Base-by-base conservation (phyloP, 768 basidiomycete genomes). In the Punctularia strigosozonata region DNA sequence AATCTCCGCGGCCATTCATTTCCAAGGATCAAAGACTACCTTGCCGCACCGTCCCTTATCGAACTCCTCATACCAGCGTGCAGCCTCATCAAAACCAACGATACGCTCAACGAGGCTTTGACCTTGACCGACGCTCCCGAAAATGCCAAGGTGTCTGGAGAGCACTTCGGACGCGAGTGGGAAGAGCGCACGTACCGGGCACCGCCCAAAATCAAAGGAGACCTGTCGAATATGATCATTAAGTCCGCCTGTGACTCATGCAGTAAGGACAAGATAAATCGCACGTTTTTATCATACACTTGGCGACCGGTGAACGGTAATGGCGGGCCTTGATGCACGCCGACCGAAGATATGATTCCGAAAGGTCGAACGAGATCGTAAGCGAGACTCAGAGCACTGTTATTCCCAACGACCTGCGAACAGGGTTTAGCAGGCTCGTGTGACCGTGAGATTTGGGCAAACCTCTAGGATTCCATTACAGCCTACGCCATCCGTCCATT, bases 151-250 rank as follows among this genome's bases (percentile, higher is more conserved):
- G 23, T 78, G 62, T 49, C 76, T 75, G 32, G 80, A 62, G 22
- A 89, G 58, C 21, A 88, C 55, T 47, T 77, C 77, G 28, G 82
- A 66, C 2, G 83, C 85, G 41, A 71, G 55, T 7, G 79, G 78
- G 48, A 87, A 77, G 71, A 86, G 75, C 1, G 83, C 75, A 12
- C 80, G 73, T 4, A 83, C 82, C 13, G 83, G 85, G 47, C 84
- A 87, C 6, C 84, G 73, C 6, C 86, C 86, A 52, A 87, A 88
- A 49, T 84, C 78, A 19, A 85, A 62, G 1, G 79, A 81, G 5
- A 85, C n/a, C n/a, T n/a, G n/a, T n/a, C n/a, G n/a, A n/a, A n/a
- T n/a, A n/a, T n/a, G n/a, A n/a, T n/a, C n/a, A n/a, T n/a, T n/a
- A n/a, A n/a, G n/a, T n/a, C n/a, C n/a, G n/a, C n/a, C n/a, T n/a